Conservation (phyloP, 345 rosid genomes). For the Brassica juncea region DNA sequence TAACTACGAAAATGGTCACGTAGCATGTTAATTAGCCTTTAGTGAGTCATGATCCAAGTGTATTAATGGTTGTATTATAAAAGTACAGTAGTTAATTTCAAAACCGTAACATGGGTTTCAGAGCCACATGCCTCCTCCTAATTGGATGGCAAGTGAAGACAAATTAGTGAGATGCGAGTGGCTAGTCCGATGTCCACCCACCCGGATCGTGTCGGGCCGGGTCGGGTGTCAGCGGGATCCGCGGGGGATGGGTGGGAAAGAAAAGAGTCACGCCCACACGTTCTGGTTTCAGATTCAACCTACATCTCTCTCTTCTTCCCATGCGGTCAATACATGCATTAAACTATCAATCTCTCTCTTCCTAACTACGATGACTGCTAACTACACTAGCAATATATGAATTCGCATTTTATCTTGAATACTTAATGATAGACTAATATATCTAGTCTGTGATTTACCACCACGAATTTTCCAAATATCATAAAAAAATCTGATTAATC, state of each 20-base stretch:
- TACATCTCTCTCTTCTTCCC: slow-evolving; percentile 48
- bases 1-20: slow-evolving; percentile 12
- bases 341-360: slow-evolving; percentile 14
- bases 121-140: slow-evolving; percentile 36
- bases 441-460: not conserved
- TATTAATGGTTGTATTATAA: slow-evolving; percentile 25
- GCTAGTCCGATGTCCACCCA: slow-evolving; percentile 28
- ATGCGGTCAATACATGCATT: slow-evolving; percentile 53
- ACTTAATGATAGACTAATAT: not conserved
- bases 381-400: slow-evolving; percentile 8
- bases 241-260: slow-evolving; percentile 41
- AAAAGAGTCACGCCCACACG: slow-evolving; percentile 61
- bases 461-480: not conserved
- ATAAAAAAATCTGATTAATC: not conserved
- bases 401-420: not conserved
- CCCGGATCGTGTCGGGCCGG: slow-evolving; percentile 17
- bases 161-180: slow-evolving; percentile 33
- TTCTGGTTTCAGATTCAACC: slow-evolving; percentile 55
- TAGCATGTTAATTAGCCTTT: slow-evolving; percentile 39
- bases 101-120: slow-evolving; percentile 36
- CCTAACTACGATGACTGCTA: not conserved
- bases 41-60: slow-evolving; percentile 39
- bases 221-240: slow-evolving; percentile 48
- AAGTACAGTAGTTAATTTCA: not conserved
- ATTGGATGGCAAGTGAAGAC: slow-evolving; percentile 35